Evolutionary conservation across 495 filamentous ascomycete species (phyloP).

Genomic region (Penicillium cosmopolitanum): DNA sequence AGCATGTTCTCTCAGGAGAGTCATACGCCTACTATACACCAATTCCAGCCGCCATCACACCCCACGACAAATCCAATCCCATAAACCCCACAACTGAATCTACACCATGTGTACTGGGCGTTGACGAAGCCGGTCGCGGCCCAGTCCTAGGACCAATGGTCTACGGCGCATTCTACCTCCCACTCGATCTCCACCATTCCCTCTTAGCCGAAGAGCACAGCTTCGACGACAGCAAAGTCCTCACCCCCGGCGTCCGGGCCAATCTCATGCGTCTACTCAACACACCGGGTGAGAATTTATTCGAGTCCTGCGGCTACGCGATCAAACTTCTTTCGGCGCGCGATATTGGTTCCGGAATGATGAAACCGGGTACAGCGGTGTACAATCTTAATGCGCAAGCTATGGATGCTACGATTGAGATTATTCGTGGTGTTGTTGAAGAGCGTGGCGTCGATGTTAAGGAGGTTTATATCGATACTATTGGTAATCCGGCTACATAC

Average conservation of each 20-base stretch:
- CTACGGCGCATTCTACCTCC: slow-evolving; percentile 88
- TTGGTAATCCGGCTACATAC: slow-evolving; percentile 80
- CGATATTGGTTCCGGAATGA: slow-evolving; percentile 81
- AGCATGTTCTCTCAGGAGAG: slow-evolving; percentile 64
- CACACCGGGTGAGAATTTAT: slow-evolving; percentile 64
- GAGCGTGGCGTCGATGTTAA: slow-evolving; percentile 73
- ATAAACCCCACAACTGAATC: slow-evolving; percentile 21
- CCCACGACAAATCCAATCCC: slow-evolving; percentile 36
- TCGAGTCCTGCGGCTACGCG: slow-evolving; percentile 77
- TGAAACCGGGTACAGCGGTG: slow-evolving; percentile 59
- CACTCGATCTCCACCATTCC: slow-evolving; percentile 63
- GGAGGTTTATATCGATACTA: slow-evolving; percentile 95
- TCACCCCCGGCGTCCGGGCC: slow-evolving; percentile 73
- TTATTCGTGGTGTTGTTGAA: slow-evolving; percentile 75
- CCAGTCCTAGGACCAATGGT: slow-evolving; percentile 98
- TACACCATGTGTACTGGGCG: slow-evolving; percentile 71
- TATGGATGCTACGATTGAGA: slow-evolving; percentile 87
- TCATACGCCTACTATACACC: slow-evolving; percentile 87
- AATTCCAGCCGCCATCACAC: slow-evolving; percentile 56
- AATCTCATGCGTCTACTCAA: slow-evolving; percentile 76
- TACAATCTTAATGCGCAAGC: slow-evolving; percentile 99
- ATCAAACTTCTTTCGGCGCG: slow-evolving; percentile 79
- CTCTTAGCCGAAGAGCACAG: slow-evolving; percentile 76
- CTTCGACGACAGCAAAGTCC: slow-evolving; percentile 92
- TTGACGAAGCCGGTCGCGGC: slow-evolving; percentile 95